phyloP scores from a whole-genome alignment of 1,284 basidiomycete genomes.

The Tilletia caries region DNA sequence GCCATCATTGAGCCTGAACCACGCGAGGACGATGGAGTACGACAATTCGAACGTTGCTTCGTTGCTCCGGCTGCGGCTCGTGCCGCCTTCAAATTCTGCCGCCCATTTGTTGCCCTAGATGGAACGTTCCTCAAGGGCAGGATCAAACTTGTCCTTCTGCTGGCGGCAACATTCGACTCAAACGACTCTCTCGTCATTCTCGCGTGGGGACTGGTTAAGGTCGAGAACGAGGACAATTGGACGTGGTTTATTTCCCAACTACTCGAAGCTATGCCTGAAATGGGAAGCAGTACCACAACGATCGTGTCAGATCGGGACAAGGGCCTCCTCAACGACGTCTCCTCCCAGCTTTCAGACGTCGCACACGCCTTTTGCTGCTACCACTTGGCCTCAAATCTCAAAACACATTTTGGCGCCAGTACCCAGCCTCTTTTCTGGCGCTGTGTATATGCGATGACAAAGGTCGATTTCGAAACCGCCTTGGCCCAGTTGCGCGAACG shows the following conservation, averaged over 20 bases:
- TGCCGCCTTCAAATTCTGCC: background rate
- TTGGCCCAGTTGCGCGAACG: background rate
- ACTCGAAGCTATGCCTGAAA: background rate
- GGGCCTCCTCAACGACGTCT: background rate
- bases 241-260: background rate
- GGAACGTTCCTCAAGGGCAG: background rate
- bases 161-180: background rate
- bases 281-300: background rate
- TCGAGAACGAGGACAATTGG: background rate
- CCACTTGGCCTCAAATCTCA: background rate
- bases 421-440: background rate
- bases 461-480: background rate
- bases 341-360: background rate
- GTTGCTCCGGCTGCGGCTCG: background rate
- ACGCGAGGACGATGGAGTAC: background rate
- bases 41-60: background rate
- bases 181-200: constrained; percentile 1
- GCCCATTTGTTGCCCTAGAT: background rate
- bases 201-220: background rate
- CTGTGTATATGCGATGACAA: background rate
- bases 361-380: background rate
- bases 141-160: background rate
- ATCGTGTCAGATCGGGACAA: constrained; percentile 1
- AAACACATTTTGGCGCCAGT: background rate
- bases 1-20: background rate